Evolutionary conservation across 176 grass and related monocot species (phyloP).

Genomic region (Raddia guianensis): DNA sequence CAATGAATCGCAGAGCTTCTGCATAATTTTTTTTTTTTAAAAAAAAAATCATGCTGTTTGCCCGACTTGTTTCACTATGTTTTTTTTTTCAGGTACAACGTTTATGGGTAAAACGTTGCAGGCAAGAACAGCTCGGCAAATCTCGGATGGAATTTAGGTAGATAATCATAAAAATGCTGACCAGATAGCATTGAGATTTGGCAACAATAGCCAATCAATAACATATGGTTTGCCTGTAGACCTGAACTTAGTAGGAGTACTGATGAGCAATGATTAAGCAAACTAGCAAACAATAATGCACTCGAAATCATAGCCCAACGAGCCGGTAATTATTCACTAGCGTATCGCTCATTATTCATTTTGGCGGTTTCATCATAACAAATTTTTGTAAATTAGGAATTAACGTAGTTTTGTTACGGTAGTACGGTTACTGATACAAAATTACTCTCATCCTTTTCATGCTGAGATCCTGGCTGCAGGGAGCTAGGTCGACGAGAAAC

Average conservation of each 20-base stretch:
- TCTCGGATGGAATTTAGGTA: not conserved
- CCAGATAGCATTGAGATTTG: not conserved
- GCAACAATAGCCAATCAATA: not conserved
- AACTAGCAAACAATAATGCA: conserved; percentile 11
- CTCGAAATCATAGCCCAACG: not conserved
- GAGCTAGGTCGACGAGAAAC: too few relatives aligned
- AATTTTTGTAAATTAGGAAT: too few relatives aligned
- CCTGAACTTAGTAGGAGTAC: not conserved
- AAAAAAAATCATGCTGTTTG: not conserved
- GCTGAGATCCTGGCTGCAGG: too few relatives aligned
- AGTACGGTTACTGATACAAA: not conserved
- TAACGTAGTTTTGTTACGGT: not conserved
- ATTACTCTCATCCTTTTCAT: not conserved
- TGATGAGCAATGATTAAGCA: conserved; percentile 5
- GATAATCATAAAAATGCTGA: not conserved
- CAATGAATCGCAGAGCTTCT: too few relatives aligned
- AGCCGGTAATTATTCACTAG: not conserved
- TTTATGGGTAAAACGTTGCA: not conserved
- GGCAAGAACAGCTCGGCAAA: not conserved
- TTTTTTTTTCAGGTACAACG: not conserved
- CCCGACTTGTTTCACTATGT: not conserved
- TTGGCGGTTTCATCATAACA: not conserved
- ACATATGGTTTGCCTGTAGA: not conserved
- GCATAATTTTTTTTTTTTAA: too few relatives aligned
- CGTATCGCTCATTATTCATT: not conserved